phyloP scores from a whole-genome alignment of 2,329 filamentous ascomycete species.

The Fusarium armeniacum region DNA sequence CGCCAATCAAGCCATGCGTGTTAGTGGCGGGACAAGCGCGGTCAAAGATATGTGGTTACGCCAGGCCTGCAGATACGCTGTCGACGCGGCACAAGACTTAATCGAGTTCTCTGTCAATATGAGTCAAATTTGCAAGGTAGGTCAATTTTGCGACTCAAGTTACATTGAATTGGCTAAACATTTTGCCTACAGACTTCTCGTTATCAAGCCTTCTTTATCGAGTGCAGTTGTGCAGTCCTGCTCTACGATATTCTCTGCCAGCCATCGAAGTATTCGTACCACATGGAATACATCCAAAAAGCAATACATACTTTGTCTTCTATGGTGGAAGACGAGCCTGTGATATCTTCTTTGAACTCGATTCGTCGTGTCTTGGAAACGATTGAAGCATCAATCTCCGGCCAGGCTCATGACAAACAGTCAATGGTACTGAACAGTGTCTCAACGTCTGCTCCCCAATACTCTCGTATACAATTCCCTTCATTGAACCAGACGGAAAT shows the following conservation, averaged over 20 bases:
- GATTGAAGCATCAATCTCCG: neutral
- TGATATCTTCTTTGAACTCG: neutral
- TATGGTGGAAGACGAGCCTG: neutral
- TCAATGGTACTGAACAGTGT: neutral
- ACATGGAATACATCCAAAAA: neutral
- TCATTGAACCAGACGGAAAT: no score
- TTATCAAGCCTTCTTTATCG: neutral
- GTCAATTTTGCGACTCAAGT: neutral
- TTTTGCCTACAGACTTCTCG: neutral
- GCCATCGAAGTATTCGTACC: neutral
- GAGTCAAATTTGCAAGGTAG: fast-evolving
- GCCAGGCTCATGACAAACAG: fast-evolving
- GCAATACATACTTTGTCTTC: neutral
- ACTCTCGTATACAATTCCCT: neutral
- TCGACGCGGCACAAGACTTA: neutral
- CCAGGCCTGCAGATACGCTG: neutral
- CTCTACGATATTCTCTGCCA: conserved; percentile 2
- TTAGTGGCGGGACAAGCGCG: neutral
- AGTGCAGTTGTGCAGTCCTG: neutral
- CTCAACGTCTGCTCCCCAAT: neutral
- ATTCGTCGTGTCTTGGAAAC: neutral
- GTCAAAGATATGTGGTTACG: conserved; percentile 3
- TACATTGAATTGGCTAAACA: no score
- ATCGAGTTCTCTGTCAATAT: neutral
- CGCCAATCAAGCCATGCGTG: neutral